Base-by-base conservation (phyloP, 2,329 filamentous ascomycete species). In the Thielaviopsis punctulata region DNA sequence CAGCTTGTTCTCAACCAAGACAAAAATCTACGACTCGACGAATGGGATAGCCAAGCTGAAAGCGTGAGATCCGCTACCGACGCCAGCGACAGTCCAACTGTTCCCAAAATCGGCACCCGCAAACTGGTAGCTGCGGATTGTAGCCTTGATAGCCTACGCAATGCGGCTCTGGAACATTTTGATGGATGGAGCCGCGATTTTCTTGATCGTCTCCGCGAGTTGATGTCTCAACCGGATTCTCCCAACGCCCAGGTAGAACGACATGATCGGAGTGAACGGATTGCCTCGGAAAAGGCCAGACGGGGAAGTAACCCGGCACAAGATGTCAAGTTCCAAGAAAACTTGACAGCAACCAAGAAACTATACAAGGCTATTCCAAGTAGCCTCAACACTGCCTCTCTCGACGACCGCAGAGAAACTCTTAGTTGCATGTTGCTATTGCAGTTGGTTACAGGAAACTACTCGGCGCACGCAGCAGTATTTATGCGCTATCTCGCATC, bases 401-500 rank as follows among this genome's bases (percentile, higher is more conserved):
- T 72, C 21, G 70, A 73, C 41, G 79, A 84, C 58, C 70, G 79
- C 43, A 69, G 71, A 45, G 73, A 86, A 55, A 72, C 82, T 2
- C 65, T 90, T 12, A 82, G 85, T 63, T 82, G 82, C 18, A 65
- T 86, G 7, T 66, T 90, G 7, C 70, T 92, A 1, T 68, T 89
- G 3, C 65, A 89, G 6, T 69, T 92, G 2, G 84, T 81, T 9
- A 70, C 83, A 1, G 81, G 87, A 33, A 79, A 80, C 56, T 92
- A 92, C 62, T 80, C 77, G 21, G 82, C 84, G 3, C 76, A 87
- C 62, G 86, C 85, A 1, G 73, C 86, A 9, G 71, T 80, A 1
- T 64, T 92, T 25, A 69, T 85, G 10, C 72, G 86, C 25, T 75
- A 83, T 56, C 69, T 89, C 5, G 71, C 82, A 0, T 84, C 81